phyloP scores from a whole-genome alignment of 2,329 filamentous ascomycete species.

The Colletotrichum sp. region DNA sequence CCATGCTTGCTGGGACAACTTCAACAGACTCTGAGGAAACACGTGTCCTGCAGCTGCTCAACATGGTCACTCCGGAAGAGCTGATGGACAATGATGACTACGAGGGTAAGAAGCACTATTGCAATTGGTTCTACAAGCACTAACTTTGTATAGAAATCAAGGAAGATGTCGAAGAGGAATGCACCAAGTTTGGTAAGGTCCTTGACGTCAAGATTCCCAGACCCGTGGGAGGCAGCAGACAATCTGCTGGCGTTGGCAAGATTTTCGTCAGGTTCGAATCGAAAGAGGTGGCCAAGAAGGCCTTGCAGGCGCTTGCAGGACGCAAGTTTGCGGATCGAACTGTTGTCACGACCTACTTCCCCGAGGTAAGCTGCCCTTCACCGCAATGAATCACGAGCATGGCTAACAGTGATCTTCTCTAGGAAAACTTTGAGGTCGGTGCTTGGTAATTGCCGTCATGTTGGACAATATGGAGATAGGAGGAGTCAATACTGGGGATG shows the following conservation, averaged over 20 bases:
- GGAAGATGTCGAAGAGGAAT: slow-evolving; percentile 93
- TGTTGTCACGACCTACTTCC: slow-evolving; percentile 95
- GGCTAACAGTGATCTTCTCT: slow-evolving; percentile 33
- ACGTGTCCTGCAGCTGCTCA: slow-evolving; percentile 88
- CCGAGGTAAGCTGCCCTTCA: slow-evolving; percentile 67
- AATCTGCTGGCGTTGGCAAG: slow-evolving; percentile 91
- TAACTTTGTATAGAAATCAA: slow-evolving; percentile 75
- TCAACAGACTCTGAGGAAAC: slow-evolving; percentile 79
- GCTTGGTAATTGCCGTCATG: slow-evolving; percentile 69
- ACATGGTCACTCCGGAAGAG: slow-evolving; percentile 98
- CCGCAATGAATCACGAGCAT: not conserved
- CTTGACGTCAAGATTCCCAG: slow-evolving; percentile 92
- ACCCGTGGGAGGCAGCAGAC: slow-evolving; percentile 80
- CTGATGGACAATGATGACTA: slow-evolving; percentile 94
- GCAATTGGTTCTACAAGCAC: not conserved
- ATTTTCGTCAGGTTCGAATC: slow-evolving; percentile 95
- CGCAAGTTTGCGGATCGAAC: slow-evolving; percentile 96
- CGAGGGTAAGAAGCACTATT: slow-evolving; percentile 68
- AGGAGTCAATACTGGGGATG: not conserved
- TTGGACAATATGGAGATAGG: not conserved
- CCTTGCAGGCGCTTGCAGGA: slow-evolving; percentile 87
- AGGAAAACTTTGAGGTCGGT: slow-evolving; percentile 94
- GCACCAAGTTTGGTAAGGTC: slow-evolving; percentile 85
- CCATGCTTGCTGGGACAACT: slow-evolving; percentile 91
- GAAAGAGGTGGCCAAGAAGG: slow-evolving; percentile 79